Base-by-base conservation (phyloP, 2,329 filamentous ascomycete genomes). In the Pseudogymnoascus sp. region DNA sequence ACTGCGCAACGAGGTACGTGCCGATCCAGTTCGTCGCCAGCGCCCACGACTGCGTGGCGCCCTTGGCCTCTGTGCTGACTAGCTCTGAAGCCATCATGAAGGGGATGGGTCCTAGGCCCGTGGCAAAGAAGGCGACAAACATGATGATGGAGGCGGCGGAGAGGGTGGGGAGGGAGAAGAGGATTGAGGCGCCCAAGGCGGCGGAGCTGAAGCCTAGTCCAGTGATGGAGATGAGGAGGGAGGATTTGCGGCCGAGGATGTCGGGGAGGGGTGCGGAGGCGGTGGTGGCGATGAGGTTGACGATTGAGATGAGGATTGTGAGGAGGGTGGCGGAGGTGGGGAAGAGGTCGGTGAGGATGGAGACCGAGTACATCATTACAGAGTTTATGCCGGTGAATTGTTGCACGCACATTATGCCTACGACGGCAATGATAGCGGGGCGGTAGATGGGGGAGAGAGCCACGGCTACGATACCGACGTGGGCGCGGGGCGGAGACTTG, bases 281-380 rank as follows among this genome's bases (percentile, higher is more conserved):
- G 16, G 90, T 79, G 0, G 94, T 97, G 60, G 90, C 90, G 69
- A 91, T 70, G 36, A 99, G 84, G 75, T 97, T 97, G 72, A 96
- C 84, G 11, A 86, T 82, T 0, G 92, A 96, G 64, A 97, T 92
- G 62, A 90, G 77, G 64, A 97, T 93, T 62, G 93, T 96, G 60
- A 99, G 82, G 1, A 95, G 77, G 0, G 89, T 88, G 0, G 92
- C 93, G 65, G 87, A 91, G 55, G 91, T 84, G 3, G 91, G 89
- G 0, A 99, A 83, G 1, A 97, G 82, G 66, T 86, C 86, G 33
- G 89, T 85, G 12, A 99, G 83, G 1, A 99, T 85, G 0, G 90
- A 92, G 5, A 97, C 94, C 2, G 92, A 96, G 75, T 99, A 99
- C 92, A 99, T 97, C 76, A 97, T 89, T 71, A 97, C 93, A 63